A percentile compares a stretch with the other conserved stretches of the same genome.
Conservation (phyloP, 2,329 filamentous ascomycete genomes). For the Curvularia hawaiiensis region DNA sequence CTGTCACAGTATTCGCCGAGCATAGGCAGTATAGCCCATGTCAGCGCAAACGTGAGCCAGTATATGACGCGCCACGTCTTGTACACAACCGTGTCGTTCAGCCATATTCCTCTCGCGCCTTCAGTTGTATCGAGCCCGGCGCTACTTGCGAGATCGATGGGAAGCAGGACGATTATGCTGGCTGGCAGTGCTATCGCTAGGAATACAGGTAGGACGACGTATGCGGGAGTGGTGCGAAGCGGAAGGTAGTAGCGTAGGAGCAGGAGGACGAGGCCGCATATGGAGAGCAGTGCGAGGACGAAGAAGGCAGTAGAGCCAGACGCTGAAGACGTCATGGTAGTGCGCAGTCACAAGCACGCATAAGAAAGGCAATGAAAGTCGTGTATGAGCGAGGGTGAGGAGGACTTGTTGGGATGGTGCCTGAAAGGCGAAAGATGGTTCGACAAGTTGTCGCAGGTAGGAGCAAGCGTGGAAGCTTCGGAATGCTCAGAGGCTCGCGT, state of each 20-base stretch:
- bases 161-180: constrained; percentile 88
- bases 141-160: constrained; percentile 92
- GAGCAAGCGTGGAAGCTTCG: constrained; percentile 15
- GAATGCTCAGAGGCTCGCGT: constrained; percentile 17
- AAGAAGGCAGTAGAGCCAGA: constrained; percentile 83
- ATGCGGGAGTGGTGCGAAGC: constrained; percentile 85
- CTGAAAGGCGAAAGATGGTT: constrained; percentile 7
- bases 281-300: constrained; percentile 70
- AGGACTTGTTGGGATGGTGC: constrained; percentile 8
- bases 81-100: constrained; percentile 76
- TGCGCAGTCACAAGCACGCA: constrained; percentile 21
- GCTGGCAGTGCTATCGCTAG: constrained; percentile 93
- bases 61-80: constrained; percentile 95
- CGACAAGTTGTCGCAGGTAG: constrained; percentile 8
- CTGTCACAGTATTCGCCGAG: constrained; percentile 95
- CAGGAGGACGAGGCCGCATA: constrained; percentile 78
- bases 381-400: constrained; percentile 5
- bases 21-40: constrained; percentile 92
- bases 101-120: constrained; percentile 80
- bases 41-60: constrained; percentile 94
- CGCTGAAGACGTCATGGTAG: constrained; percentile 60
- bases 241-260: constrained; percentile 90
- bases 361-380: constrained; percentile 9
- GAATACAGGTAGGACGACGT: constrained; percentile 90
- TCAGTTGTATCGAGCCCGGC: constrained; percentile 71